Conservation (phyloP, 2,329 filamentous ascomycete genomes). For the Aspergillus aculeatus region DNA sequence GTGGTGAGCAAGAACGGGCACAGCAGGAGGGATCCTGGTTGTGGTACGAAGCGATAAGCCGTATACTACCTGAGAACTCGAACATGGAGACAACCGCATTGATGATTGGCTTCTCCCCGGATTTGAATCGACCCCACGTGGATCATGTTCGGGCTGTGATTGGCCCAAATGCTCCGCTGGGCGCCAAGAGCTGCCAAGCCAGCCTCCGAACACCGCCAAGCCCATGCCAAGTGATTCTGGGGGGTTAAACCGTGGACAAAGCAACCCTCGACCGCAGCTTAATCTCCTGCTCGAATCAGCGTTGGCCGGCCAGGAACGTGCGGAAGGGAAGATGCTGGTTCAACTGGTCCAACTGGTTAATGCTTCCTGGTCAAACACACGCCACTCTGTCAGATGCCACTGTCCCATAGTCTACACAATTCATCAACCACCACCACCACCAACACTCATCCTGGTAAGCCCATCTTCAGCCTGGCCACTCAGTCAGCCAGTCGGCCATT, state of each 20-base stretch:
- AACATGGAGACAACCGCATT: background rate
- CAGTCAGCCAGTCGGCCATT: background rate
- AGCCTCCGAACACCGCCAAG: background rate
- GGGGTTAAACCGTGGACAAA: background rate
- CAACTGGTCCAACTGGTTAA: too few relatives aligned
- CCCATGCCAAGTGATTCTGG: background rate
- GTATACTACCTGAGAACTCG: too few relatives aligned
- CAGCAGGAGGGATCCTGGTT: too few relatives aligned
- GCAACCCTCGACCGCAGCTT: background rate
- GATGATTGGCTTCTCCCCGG: background rate
- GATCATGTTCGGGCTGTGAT: background rate
- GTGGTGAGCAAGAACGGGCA: too few relatives aligned
- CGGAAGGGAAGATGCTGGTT: background rate
- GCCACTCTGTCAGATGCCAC: too few relatives aligned
- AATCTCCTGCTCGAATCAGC: background rate
- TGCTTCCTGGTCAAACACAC: too few relatives aligned
- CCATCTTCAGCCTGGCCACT: background rate
- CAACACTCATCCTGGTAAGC: too few relatives aligned
- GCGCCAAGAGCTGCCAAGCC: background rate
- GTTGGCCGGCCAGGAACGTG: background rate
- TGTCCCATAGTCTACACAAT: background rate
- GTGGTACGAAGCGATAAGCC: too few relatives aligned
- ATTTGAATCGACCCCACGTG: background rate
- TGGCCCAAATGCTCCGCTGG: background rate
- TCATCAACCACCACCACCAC: too few relatives aligned